Evolutionary conservation across 495 filamentous ascomycete species (phyloP), one percentile per base, ranked within the genome.

Genomic region (Apodospora peruviana): DNA sequence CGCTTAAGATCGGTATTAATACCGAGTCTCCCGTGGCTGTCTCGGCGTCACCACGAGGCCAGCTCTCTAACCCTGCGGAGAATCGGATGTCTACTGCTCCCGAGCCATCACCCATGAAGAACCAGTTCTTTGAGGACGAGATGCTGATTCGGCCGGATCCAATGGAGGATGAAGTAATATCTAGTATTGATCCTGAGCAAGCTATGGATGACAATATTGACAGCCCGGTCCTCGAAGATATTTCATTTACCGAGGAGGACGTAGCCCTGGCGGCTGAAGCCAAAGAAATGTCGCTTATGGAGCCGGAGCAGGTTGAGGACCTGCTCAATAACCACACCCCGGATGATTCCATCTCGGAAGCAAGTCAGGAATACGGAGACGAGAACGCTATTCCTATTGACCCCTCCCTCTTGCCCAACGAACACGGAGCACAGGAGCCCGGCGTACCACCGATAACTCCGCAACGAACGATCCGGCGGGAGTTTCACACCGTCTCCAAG

Each of bases 401-500:
- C 41, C 73, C 78, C 9, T 58, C 59, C 29, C 59, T 79, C 9
- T 23, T 74, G 2, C 27, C 47, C 23, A 32, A 22, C 18, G 49
- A n/a, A n/a, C n/a, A 56, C 47, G 38, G 16, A 4, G 27, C 46
- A 2, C 29, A 16, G 16, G 51, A 44, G 1, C 41, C 47, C 2
- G 38, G 25, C 18, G 47, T 62, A 18, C 52, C 60, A 3, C 65
- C 66, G 0, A 57, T 66, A 7, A 73, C 70, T 14, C 71, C 72
- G 0, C 55, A 53, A 39, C 65, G 69, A 17, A 9, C 29, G 2
- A 22, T 62, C 21, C 50, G 49, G 7, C 53, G 60, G 9, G 47
- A 79, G 12, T 74, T 85, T 47, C 81, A 87, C 58, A 90, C 86
- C 0, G 78, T 86, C 0, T 84, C 81, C 12, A 91, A 89, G 68